These are phyloP conservation scores for Dactylis glomerata DNA, from an alignment of 176 grass and related monocot species.

Conservation along the genomic window DNA sequence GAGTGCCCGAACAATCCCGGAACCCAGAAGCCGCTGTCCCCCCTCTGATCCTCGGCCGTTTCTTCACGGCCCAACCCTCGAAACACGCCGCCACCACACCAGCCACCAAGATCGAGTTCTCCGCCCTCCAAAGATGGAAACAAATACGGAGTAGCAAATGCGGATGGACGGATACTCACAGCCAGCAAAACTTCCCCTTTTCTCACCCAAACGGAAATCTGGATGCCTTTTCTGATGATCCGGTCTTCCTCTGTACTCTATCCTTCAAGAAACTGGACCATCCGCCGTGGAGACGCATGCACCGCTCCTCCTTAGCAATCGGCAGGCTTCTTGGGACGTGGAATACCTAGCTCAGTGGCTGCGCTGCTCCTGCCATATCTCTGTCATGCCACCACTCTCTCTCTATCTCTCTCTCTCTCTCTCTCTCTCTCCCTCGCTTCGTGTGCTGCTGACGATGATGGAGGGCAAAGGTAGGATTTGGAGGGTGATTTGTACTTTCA, in stretches of 20 bases:
- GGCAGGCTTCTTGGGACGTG: slow-evolving; percentile 25
- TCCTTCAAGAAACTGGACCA: slow-evolving; percentile 14
- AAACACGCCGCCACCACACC: neutral
- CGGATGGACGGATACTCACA: slow-evolving; percentile 10
- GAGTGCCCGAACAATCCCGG: slow-evolving; percentile 11
- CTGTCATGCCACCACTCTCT: neutral
- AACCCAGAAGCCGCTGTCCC: neutral
- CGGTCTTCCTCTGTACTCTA: neutral
- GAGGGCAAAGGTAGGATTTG: slow-evolving; percentile 25
- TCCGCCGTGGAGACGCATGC: slow-evolving; percentile 26
- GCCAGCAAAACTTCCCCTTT: neutral
- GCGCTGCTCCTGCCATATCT: slow-evolving; percentile 16
- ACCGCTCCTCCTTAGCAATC: slow-evolving; percentile 17
- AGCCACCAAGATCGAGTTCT: neutral
- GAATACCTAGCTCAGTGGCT: slow-evolving; percentile 12
- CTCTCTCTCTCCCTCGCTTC: neutral
- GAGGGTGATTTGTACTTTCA: slow-evolving; percentile 22
- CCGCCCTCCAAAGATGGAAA: slow-evolving; percentile 2
- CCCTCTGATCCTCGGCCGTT: slow-evolving; percentile 18
- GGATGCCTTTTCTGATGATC: slow-evolving; percentile 23
- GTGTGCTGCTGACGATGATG: neutral
- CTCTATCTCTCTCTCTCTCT: neutral
- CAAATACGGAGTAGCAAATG: slow-evolving; percentile 13
- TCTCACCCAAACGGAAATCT: neutral
- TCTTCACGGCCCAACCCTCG: slow-evolving; percentile 13